Conservation (phyloP, 257 asterid genomes). For the Vinca minor region DNA sequence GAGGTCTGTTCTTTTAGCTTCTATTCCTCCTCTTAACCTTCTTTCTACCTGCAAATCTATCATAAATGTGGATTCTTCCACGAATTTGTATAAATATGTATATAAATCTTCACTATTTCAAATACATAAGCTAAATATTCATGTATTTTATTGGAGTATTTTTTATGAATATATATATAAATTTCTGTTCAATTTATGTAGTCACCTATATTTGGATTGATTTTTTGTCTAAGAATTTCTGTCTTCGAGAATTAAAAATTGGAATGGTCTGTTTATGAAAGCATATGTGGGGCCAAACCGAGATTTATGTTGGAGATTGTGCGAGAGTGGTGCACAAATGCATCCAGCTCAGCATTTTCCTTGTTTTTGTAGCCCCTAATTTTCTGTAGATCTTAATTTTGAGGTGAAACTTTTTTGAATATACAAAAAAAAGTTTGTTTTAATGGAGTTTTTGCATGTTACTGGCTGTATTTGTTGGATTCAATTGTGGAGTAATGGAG, state of each 20-base stretch:
- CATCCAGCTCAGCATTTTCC: not conserved
- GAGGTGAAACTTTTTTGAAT: no score
- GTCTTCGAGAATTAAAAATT: no score
- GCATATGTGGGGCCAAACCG: no score
- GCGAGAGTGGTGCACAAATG: no score
- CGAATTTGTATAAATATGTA: not conserved
- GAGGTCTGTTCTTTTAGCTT: constrained; percentile 5
- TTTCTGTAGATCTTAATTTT: constrained; percentile 5
- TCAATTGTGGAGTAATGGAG: not conserved
- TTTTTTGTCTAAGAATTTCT: no score
- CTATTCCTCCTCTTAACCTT: not conserved
- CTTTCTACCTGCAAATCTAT: not conserved
- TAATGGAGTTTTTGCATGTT: not conserved
- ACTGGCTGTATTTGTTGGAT: not conserved
- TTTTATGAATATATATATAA: no score
- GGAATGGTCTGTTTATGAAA: no score
- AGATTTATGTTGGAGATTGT: no score
- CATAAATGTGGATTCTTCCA: not conserved
- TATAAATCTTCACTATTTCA: not conserved
- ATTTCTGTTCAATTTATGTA: not conserved
- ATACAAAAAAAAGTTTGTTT: no score
- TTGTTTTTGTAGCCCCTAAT: not conserved
- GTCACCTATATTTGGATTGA: no score
- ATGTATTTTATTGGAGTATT: no score
- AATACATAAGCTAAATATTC: not conserved